Evolutionary conservation across 1,284 basidiomycete genomes (phyloP), one percentile per base, ranked within the genome.

Genomic region (Papiliotrema terrestris): DNA sequence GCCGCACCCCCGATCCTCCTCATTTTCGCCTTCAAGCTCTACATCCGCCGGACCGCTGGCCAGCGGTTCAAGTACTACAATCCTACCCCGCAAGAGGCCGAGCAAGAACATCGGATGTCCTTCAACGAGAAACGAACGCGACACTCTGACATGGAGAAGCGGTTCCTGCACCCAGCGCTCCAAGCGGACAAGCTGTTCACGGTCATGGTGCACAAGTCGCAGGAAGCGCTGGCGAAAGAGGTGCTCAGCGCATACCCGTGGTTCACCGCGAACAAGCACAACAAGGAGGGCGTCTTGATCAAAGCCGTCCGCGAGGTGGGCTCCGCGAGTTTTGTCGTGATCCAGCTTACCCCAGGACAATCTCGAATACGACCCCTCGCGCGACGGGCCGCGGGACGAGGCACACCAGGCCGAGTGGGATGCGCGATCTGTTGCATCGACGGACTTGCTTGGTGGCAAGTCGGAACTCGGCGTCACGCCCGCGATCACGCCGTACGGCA

Each of bases 21-120:
- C 58, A 79, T 93, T 57, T 52, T 87, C 45, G 78, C 70, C 45
- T 96, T 91, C 84, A 97, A 97, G 77, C 72, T 88, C 56, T 90
- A 89, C 78, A 79, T 93, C 68, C 80, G 83, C 64, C 82, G 81
- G 44, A 81, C 79, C 8, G 89, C 88, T 75, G 80, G 86, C 55
- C 76, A 82, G 2, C 76, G 80, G 20, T 97, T 95, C 83, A 80
- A 81, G 37, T 93, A 86, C 80, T 93, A 77, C 66, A 68, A 73
- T 23, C 79, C 80, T 1, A 69, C 74, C 0, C 66, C 72, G 1
- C 61, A 71, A 36, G 80, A 80, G 60, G 69, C 76, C 32, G 72
- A 76, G 43, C 57, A 57, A 22, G 71, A 76, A 54, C 62, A 62
- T 14, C 46, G 56, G 9, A 52, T 54, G 8, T 56, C 61, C 8